These are phyloP conservation scores for Coemansia sp. DNA, from an alignment of 192 early-diverging fungal species.

Conservation along the genomic window DNA sequence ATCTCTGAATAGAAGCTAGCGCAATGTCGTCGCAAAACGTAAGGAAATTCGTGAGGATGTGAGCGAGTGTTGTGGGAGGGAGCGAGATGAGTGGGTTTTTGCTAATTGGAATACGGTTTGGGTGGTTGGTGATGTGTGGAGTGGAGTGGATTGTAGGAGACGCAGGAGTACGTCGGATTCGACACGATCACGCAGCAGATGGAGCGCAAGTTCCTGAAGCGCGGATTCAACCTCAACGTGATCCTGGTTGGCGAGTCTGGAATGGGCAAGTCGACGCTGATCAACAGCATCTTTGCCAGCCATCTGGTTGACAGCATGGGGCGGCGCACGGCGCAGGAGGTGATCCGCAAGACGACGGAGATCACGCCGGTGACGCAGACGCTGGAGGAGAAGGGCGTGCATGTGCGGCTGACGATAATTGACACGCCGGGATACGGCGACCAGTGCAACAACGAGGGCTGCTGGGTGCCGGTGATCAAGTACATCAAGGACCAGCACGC, in stretches of 20 bases:
- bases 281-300: slow-evolving; percentile 97
- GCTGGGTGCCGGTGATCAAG: slow-evolving; percentile 99
- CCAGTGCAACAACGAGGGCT: slow-evolving; percentile 98
- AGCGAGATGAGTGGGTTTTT: too few species aligned
- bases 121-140: not conserved
- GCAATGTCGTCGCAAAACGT: slow-evolving; percentile 38
- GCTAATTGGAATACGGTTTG: not conserved
- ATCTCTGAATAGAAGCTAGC: slow-evolving; percentile 4
- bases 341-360: slow-evolving; percentile 90
- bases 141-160: slow-evolving; percentile 56
- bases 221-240: slow-evolving; percentile 97
- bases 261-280: slow-evolving; percentile 95
- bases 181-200: slow-evolving; percentile 97
- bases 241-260: slow-evolving; percentile 98
- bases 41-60: slow-evolving; percentile 4
- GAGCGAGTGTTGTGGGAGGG: not conserved
- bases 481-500: slow-evolving; percentile 99
- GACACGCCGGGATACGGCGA: slow-evolving; percentile 99
- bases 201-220: slow-evolving; percentile 95
- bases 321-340: slow-evolving; percentile 76
- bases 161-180: slow-evolving; percentile 96
- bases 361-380: slow-evolving; percentile 90
- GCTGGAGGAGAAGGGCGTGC: slow-evolving; percentile 94
- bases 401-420: slow-evolving; percentile 90
- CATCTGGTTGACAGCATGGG: slow-evolving; percentile 94